These are phyloP conservation scores for Cardiospermum halicacabum DNA, from an alignment of 345 rosid species.

Conservation along the genomic window DNA sequence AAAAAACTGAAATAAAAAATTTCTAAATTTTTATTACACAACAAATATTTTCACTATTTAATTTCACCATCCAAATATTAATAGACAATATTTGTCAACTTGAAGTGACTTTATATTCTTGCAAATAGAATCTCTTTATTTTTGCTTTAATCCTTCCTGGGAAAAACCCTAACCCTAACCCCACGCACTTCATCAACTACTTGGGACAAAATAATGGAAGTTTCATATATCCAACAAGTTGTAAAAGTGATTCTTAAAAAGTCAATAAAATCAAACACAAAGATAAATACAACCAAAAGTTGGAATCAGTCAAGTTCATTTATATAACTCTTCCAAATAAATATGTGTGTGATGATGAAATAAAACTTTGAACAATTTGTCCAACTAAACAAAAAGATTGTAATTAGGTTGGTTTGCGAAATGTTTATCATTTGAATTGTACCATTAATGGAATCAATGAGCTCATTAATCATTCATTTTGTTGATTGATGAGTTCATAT, in stretches of 20 bases:
- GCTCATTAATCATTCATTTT: neutral
- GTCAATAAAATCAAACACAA: neutral
- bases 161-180: neutral
- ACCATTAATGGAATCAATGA: no score
- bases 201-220: neutral
- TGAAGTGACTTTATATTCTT: no score
- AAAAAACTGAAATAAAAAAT: no score
- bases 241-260: conserved; percentile 6
- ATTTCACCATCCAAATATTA: no score
- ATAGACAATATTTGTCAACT: no score
- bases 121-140: no score
- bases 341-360: neutral
- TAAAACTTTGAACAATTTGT: neutral
- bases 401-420: no score
- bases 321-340: neutral
- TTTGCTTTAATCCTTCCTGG: neutral
- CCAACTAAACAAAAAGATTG: neutral
- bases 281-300: neutral
- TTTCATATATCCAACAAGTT: conserved; percentile 22
- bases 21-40: no score
- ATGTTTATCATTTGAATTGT: no score
- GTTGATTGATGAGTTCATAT: neutral
- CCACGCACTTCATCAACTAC: neutral
- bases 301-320: neutral
- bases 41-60: no score